These are phyloP conservation scores for Glycine tomentella DNA, from an alignment of 306 rosid species.

Conservation along the genomic window DNA sequence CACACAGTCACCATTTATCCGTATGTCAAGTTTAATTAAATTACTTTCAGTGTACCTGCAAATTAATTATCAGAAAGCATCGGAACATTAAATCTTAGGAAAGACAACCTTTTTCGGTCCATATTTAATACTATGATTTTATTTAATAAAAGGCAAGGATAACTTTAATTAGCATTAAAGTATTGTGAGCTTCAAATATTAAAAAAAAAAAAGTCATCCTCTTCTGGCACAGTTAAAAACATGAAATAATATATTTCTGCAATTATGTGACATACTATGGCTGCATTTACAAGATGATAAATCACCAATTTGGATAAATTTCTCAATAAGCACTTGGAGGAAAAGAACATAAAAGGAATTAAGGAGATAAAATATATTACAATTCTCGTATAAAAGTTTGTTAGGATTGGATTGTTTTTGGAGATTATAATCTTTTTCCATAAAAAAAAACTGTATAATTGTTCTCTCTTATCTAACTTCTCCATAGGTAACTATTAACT, in stretches of 20 bases:
- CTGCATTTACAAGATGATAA: conserved; percentile 1
- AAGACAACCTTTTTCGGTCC: conserved; percentile 27
- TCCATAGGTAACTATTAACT: neutral
- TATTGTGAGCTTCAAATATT: neutral
- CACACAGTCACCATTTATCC: conserved; percentile 81
- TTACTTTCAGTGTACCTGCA: conserved; percentile 79
- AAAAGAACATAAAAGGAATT: neutral
- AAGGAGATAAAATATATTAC: neutral
- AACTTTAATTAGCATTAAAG: neutral
- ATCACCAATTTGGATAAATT: neutral
- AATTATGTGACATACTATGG: neutral
- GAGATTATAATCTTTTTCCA: neutral
- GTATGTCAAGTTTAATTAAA: conserved; percentile 83
- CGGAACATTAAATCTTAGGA: conserved; percentile 11
- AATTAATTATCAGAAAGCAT: conserved; percentile 43
- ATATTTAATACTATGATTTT: neutral
- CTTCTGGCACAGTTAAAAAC: no score
- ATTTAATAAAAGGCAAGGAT: conserved; percentile 17
- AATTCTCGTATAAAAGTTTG: neutral
- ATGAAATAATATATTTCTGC: no score
- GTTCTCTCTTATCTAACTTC: neutral
- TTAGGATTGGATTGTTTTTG: conserved; percentile 1
- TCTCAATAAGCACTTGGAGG: neutral
- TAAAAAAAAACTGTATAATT: neutral
- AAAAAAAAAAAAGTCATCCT: neutral